Evolutionary conservation across 1,284 basidiomycete species (phyloP), one percentile per base, ranked within the genome.

Genomic region (Ustilago crameri): DNA sequence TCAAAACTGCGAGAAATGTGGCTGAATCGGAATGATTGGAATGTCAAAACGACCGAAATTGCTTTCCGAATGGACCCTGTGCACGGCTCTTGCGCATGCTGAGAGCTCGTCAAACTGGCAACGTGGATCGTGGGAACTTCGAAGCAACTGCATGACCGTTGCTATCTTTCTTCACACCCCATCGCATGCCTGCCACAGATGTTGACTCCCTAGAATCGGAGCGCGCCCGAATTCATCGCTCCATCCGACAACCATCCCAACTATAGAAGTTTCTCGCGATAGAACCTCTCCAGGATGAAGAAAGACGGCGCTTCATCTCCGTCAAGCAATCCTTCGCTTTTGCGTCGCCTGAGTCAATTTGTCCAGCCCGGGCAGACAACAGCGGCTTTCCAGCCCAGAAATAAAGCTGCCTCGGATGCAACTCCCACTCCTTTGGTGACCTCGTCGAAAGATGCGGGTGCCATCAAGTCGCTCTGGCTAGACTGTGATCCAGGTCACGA

Each of bases 401-500:
- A 45, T 2, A 54, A 49, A 17, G 54, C 49, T 12, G 8, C 41
- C 9, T 38, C 51, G 14, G 58, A 58, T 5, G 23, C 58, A 23
- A 49, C 49, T n/a, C n/a, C 30, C 5, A 43, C 56, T n/a, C 38
- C 61, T 14, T 38, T 45, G 5, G 40, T 52, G 3, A 51, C 56
- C 15, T 15, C 46, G 8, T 27, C 47, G 3, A 52, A 35, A 15
- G 35, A 57, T 52, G 46, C 44, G n/a, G 38, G 26, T 32, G 32
- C 32, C 9, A 32, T 64, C 62, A 76, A 76, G 38, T 53, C 74
- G 27, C 15, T 78, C 20, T 78, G 75, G 77, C 67, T 79, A 26
- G 77, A 79, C 55, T 75, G 72, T 49, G 77, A 79, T 43, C 75
- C 77, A 7, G 78, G 78, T 12, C 78, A 79, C 32, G 78, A 79